A percentile compares a stretch with the other conserved stretches of the same genome.
phyloP scores from a whole-genome alignment of 768 basidiomycete species.

The Russula vinacea region DNA sequence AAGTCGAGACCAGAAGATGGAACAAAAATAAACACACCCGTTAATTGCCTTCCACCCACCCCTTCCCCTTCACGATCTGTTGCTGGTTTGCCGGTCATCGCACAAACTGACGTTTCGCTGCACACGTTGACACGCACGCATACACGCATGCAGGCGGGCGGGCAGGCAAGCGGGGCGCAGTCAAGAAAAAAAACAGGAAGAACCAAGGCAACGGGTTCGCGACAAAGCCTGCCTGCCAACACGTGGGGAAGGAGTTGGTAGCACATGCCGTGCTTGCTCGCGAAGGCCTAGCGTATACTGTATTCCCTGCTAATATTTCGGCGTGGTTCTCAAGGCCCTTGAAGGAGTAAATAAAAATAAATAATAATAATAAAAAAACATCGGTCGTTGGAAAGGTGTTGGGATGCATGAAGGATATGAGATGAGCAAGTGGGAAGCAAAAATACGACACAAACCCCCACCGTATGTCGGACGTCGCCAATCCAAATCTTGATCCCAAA shows the following conservation, averaged over 20 bases:
- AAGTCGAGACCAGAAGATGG: too few relatives aligned
- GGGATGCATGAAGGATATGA: neutral
- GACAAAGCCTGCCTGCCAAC: too few relatives aligned
- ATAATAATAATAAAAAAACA: neutral
- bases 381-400: neutral
- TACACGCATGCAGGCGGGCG: too few relatives aligned
- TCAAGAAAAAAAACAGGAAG: too few relatives aligned
- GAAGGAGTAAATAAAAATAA: neutral
- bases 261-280: neutral
- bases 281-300: neutral
- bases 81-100: too few relatives aligned
- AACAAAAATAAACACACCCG: too few relatives aligned
- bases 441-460: neutral
- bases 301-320: neutral
- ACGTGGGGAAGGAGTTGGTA: neutral
- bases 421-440: neutral
- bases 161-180: too few relatives aligned
- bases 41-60: too few relatives aligned
- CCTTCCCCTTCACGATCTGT: too few relatives aligned
- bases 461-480: slow-evolving; percentile 3
- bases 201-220: too few relatives aligned
- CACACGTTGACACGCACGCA: too few relatives aligned
- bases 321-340: neutral
- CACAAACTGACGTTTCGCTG: too few relatives aligned
- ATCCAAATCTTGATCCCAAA: neutral